Conservation (phyloP, 2,329 filamentous ascomycete genomes). For the Fusarium praegraminearum region DNA sequence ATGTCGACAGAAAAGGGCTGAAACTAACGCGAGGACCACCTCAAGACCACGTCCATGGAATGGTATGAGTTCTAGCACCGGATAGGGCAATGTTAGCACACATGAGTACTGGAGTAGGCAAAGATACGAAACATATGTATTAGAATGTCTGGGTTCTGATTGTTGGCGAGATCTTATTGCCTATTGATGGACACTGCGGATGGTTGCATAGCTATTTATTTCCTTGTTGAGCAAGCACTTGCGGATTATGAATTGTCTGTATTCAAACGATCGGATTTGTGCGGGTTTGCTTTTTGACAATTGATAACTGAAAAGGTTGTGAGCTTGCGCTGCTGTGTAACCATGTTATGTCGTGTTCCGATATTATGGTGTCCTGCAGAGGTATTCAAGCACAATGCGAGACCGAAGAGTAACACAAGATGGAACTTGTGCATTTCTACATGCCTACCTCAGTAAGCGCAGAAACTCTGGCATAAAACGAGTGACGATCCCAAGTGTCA, state of each 20-base stretch:
- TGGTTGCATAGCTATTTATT: slow-evolving; percentile 17
- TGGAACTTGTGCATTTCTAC: neutral
- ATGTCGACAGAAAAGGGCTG: slow-evolving; percentile 16
- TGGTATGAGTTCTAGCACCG: slow-evolving; percentile 36
- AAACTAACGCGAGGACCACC: slow-evolving; percentile 35
- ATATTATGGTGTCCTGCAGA: neutral
- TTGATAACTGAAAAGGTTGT: neutral
- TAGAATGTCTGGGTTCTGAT: slow-evolving; percentile 14
- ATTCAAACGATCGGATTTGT: neutral
- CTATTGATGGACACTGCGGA: slow-evolving; percentile 23
- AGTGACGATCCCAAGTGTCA: slow-evolving; percentile 6
- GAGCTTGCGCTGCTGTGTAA: neutral
- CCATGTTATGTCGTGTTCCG: neutral
- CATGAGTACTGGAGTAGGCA: neutral
- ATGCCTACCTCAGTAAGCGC: neutral
- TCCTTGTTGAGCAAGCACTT: slow-evolving; percentile 5
- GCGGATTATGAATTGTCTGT: slow-evolving; percentile 5
- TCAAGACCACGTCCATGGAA: slow-evolving; percentile 42
- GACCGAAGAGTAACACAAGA: slow-evolving; percentile 3
- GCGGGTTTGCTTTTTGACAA: slow-evolving; percentile 1
- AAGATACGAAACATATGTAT: neutral
- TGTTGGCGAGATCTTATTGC: slow-evolving; percentile 8
- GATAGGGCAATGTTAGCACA: slow-evolving; percentile 32
- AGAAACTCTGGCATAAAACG: slow-evolving; percentile 4
- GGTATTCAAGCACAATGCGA: neutral